Evolutionary conservation across 306 rosid genomes (phyloP).

Genomic region (Benincasa hispida): DNA sequence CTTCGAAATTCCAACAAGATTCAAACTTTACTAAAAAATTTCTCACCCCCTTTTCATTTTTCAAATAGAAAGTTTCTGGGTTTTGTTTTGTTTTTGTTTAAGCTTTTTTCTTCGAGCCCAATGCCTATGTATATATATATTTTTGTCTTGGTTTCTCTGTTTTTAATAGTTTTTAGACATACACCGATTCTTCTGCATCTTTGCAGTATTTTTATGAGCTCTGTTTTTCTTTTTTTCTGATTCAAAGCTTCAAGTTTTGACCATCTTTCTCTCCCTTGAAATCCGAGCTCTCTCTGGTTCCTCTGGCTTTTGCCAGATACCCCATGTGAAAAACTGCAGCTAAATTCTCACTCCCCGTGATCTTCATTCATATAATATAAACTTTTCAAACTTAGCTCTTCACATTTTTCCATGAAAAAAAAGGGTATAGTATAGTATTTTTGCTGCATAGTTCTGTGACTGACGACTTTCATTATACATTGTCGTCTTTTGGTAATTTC

Average conservation of each 20-base stretch:
- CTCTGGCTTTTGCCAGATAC: conserved; percentile 7
- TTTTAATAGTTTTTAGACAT: background rate
- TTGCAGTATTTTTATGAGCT: background rate
- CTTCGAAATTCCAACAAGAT: background rate
- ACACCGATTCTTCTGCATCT: background rate
- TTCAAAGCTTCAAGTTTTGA: background rate
- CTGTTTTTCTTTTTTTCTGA: background rate
- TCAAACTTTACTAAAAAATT: background rate
- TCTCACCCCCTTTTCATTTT: background rate
- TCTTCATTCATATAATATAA: conserved; percentile 5
- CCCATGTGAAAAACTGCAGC: conserved; percentile 28
- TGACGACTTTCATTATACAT: background rate
- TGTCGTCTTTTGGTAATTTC: conserved; percentile 11
- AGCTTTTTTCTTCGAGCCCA: background rate
- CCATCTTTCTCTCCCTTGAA: conserved; percentile 18
- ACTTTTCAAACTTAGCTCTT: background rate
- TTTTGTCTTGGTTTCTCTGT: background rate
- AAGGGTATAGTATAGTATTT: background rate
- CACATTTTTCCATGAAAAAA: background rate
- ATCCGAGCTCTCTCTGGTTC: conserved; percentile 22
- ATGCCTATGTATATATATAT: background rate
- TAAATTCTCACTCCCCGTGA: conserved; percentile 35
- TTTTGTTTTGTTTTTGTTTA: background rate
- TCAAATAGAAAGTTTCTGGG: background rate
- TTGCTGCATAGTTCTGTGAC: background rate